Evolutionary conservation across 352 stramenopile species (phyloP).

Genomic region (Thalassiosira delicatula): DNA sequence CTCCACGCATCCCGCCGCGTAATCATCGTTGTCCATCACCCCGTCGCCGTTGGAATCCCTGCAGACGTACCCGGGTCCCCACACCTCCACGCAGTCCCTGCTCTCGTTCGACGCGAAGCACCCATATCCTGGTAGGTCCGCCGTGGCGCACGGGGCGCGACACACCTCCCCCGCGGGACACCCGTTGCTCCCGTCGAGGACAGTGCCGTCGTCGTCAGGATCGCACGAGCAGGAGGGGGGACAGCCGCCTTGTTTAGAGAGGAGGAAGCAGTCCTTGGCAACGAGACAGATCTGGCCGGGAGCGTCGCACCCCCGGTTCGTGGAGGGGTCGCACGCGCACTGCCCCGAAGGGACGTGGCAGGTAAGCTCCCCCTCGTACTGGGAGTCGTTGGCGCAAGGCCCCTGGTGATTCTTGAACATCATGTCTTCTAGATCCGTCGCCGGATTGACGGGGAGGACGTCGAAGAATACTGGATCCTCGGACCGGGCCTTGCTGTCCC

Average conservation of each 20-base stretch:
- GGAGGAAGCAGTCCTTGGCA: neutral
- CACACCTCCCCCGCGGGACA: neutral
- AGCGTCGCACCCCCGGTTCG: neutral
- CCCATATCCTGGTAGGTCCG: neutral
- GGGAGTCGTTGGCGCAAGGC: constrained; percentile 4
- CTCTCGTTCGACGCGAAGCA: neutral
- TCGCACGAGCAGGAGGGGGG: neutral
- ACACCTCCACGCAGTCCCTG: neutral
- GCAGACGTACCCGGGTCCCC: neutral
- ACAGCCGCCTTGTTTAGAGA: no score
- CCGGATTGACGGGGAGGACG: no score
- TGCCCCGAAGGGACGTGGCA: constrained; percentile 7
- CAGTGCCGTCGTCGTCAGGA: neutral
- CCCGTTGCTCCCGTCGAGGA: neutral
- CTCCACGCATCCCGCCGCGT: no score
- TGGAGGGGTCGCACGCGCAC: neutral
- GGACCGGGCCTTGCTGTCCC: no score
- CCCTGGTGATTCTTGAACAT: neutral
- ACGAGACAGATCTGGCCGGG: neutral
- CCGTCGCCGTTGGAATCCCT: constrained; percentile 32
- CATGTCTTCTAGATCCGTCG: no score
- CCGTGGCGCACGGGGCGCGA: neutral
- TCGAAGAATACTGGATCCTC: no score
- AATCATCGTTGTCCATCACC: constrained; percentile 27
- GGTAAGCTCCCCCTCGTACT: constrained; percentile 13